Conservation (phyloP, 805 yeast genomes). For the Sugiyamaella boreocaroliniensis region DNA sequence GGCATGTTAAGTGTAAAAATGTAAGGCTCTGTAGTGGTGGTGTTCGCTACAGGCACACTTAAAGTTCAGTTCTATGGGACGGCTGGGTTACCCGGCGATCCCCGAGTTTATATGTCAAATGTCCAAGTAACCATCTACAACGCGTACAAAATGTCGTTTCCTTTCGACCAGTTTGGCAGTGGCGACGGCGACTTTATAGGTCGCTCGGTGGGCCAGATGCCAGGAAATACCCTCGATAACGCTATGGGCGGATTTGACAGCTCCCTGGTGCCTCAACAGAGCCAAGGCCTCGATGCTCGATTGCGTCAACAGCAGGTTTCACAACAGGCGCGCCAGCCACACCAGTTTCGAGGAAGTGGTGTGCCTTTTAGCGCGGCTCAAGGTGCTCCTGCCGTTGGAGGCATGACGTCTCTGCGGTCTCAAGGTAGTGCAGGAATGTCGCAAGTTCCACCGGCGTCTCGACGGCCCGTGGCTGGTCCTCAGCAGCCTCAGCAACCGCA, state of each 20-base stretch:
- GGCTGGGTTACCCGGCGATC: background rate
- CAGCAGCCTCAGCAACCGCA: conserved; percentile 20
- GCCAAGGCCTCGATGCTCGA: background rate
- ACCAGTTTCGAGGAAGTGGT: background rate
- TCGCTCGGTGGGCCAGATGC: background rate
- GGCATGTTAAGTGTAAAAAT: conserved; percentile 6
- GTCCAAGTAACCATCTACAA: background rate
- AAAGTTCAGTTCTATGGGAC: no score
- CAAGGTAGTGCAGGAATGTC: background rate
- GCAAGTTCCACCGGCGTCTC: background rate
- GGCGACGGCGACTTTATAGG: background rate
- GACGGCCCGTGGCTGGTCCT: background rate
- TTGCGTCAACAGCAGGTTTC: conserved; percentile 11
- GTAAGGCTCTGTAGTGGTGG: background rate
- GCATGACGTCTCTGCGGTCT: background rate
- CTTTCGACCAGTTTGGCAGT: background rate
- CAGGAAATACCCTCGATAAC: background rate
- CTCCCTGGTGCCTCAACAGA: background rate
- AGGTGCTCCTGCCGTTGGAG: background rate
- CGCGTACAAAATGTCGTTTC: conserved; percentile 2
- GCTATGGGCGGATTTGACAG: background rate
- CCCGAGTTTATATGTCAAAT: background rate
- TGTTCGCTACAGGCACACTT: no score
- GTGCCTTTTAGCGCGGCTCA: background rate
- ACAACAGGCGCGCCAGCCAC: background rate